Conservation (phyloP, 495 filamentous ascomycete genomes). For the Hypoxylon intermedium region DNA sequence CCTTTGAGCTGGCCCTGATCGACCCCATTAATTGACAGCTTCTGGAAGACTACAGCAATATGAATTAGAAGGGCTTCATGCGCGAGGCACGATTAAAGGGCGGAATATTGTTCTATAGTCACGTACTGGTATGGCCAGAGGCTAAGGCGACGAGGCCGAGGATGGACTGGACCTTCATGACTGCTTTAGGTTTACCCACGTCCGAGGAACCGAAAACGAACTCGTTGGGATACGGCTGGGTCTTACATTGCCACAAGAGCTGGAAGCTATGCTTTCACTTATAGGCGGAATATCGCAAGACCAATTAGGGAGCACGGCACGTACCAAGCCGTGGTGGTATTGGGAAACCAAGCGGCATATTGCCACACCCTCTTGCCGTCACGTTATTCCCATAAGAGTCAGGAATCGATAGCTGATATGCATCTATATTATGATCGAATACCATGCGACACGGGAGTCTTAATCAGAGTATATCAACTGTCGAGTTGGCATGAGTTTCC, state of each 20-base stretch:
- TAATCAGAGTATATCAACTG: too few species aligned
- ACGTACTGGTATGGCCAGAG: slow-evolving; percentile 21
- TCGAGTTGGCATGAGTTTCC: too few species aligned
- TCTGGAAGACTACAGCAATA: slow-evolving; percentile 47
- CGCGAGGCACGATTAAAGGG: too few species aligned
- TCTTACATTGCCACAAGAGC: too few species aligned
- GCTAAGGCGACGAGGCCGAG: slow-evolving; percentile 27
- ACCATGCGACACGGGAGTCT: too few species aligned
- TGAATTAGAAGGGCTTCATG: too few species aligned
- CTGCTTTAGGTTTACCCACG: not conserved
- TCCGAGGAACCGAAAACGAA: not conserved
- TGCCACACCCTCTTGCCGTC: not conserved
- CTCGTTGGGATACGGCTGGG: too few species aligned
- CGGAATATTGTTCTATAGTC: too few species aligned
- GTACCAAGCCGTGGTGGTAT: slow-evolving; percentile 27
- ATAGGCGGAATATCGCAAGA: slow-evolving; percentile 13
- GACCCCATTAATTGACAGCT: slow-evolving; percentile 58
- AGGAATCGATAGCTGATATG: not conserved
- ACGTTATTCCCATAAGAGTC: slow-evolving; percentile 4
- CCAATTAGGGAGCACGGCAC: slow-evolving; percentile 25
- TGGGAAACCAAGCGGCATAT: slow-evolving; percentile 28
- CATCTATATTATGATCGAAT: not conserved
- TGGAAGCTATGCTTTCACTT: slow-evolving; percentile 14
- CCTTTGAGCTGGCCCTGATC: slow-evolving; percentile 61
- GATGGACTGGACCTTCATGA: slow-evolving; percentile 34